Evolutionary conservation across 2,329 filamentous ascomycete species (phyloP), one percentile per base, ranked within the genome.

Genomic region (Amesomyces nigricolor): DNA sequence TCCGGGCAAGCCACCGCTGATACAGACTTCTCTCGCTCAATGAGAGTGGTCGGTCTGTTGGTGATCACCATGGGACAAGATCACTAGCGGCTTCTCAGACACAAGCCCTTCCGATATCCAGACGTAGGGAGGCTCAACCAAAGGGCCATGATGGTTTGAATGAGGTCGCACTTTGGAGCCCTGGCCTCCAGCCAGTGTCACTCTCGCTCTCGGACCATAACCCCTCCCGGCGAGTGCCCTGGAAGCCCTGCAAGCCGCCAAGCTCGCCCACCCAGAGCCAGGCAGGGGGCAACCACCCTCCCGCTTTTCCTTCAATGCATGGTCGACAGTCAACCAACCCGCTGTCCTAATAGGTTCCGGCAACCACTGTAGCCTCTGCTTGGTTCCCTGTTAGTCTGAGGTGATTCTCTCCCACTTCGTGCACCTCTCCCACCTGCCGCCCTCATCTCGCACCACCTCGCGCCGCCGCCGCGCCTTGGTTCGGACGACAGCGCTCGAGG

Each of bases 251-350:
- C 40, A 43, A 51, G 42, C 47, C 42, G 58, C 56, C 56, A 58
- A 58, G 58, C 44, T 43, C 38, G 26, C 51, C 52, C 40, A 37
- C 47, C 47, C 29, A 26, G 42, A 35, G 22, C 13, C 35, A 26
- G 42, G 35, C 35, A 17, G 22, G 43, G 14, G 43, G 47, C 56
- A 55, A 59, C 42, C 49, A 56, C 55, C 59, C 53, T 63, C 61
- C 62, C 63, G 62, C 63, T 52, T 57, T 61, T 63, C 59, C 56
- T 61, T 63, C 59, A 56, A 64, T 62, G 63, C 60, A 63, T 30
- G 51, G 48, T 57, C 56, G 37, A 56, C 45, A 56, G 46, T 56
- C 58, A 58, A 56, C 59, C 47, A 57, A 59, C 40, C 39, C 45
- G 26, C 38, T 43, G 61, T 61, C 46, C 42, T 61, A 54, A 53